A percentile compares a stretch with the other conserved stretches of the same genome.
These are phyloP conservation scores for Physcomitrellopsis africana DNA, from an alignment of 225 moss, liverwort and hornwort genomes.

Conservation along the genomic window DNA sequence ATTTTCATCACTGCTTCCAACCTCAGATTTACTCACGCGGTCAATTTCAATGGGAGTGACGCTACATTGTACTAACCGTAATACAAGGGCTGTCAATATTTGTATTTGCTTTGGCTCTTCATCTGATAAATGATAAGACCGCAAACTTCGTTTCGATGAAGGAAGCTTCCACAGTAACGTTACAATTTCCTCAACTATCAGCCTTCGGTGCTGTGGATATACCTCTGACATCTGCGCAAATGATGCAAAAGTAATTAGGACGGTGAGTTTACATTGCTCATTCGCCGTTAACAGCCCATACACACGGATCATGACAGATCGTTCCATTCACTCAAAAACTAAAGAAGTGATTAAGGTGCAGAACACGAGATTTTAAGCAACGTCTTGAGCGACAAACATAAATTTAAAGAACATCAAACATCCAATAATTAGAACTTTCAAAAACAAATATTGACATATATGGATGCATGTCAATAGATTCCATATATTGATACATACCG, in stretches of 20 bases:
- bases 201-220: conserved; percentile 80
- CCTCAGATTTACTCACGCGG: conserved; percentile 35
- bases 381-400: neutral
- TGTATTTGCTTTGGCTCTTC: conserved; percentile 96
- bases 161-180: conserved; percentile 87
- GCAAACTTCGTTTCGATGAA: conserved; percentile 69
- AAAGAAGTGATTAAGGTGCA: neutral
- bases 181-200: conserved; percentile 85
- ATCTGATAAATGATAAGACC: conserved; percentile 82
- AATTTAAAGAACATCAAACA: neutral
- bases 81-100: conserved; percentile 91
- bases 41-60: conserved; percentile 63
- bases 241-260: neutral
- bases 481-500: conserved; percentile 44
- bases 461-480: conserved; percentile 10
- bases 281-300: neutral
- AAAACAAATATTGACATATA: conserved; percentile 8
- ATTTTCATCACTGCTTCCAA: conserved; percentile 35
- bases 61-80: conserved; percentile 93
- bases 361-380: neutral
- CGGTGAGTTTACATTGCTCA: neutral
- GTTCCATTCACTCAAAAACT: neutral
- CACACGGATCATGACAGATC: conserved; percentile 7
- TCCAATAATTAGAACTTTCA: conserved; percentile 3
- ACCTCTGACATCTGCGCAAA: conserved; percentile 76